Conservation (phyloP, 2,329 filamentous ascomycete species). For the Akanthomyces dipterigenus region DNA sequence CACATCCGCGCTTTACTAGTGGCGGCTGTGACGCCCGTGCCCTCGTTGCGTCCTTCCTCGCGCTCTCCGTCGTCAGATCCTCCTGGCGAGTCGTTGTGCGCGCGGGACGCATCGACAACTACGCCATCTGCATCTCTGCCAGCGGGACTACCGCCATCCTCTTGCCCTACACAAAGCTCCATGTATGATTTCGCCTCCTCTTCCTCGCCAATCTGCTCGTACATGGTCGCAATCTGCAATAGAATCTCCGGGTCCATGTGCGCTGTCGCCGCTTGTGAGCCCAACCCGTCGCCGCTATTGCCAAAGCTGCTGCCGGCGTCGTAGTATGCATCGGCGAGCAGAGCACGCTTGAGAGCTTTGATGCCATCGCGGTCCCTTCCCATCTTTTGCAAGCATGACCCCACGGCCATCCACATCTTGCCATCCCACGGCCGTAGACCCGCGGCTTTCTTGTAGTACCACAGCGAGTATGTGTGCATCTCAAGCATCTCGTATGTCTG, state of each 20-base stretch:
- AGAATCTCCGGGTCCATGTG: constrained; percentile 85
- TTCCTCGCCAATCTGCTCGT: constrained; percentile 71
- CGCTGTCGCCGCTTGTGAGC: constrained; percentile 42
- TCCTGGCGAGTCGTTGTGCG: constrained; percentile 47
- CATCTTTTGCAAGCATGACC: constrained; percentile 86
- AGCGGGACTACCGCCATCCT: constrained; percentile 58
- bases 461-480: constrained; percentile 94
- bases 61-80: constrained; percentile 30
- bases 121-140: constrained; percentile 33
- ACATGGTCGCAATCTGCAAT: constrained; percentile 82
- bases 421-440: constrained; percentile 91
- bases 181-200: constrained; percentile 87
- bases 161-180: constrained; percentile 90
- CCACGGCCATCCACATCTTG: constrained; percentile 98
- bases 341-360: constrained; percentile 85
- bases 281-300: constrained; percentile 38
- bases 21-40: constrained; percentile 81
- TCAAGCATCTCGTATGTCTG: constrained; percentile 97
- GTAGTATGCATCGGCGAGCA: constrained; percentile 83
- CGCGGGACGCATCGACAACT: constrained; percentile 42
- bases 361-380: constrained; percentile 83
- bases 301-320: constrained; percentile 55
- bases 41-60: constrained; percentile 33
- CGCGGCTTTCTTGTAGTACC: constrained; percentile 95
- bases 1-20: constrained; percentile 92